Evolutionary conservation across 148 eudicot species (phyloP), one percentile per base, ranked within the genome.

Genomic region (Rhododendron kiyosumense): DNA sequence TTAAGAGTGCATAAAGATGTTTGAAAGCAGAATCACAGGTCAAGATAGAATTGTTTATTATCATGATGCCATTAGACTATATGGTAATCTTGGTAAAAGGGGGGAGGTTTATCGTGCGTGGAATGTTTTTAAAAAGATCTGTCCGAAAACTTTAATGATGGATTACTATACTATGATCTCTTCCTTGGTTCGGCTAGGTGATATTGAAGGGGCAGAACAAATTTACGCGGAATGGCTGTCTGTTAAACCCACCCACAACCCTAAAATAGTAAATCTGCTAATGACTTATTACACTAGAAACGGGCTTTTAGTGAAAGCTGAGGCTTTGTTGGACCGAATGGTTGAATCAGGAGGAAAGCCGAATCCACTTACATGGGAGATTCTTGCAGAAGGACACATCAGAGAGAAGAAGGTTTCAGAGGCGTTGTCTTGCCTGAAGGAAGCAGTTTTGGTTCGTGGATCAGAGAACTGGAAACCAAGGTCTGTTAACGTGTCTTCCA

Each of bases 91-190:
- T 52, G 95, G 97, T 84, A 93, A 91, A 48, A 93, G 89, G 86
- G 97, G 89, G 69, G 96, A 95, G 84, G 93, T 94, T 83, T 88
- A 91, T 86, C 91, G 99, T 22, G 90, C 91, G 7, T 96, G 99
- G 99, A 88, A 89, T 79, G 76, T 86, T 38, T 95, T 92, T 84
- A 93, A 91, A 86, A 86, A 94, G 0, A n/a, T 82, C 43, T 95
- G 93, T 63, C 84, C 89, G 10, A 89, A 28, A 45, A 88, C 94
- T 85, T 91, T 93, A 8, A 94, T 92, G 81, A 85, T 91, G 90
- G 95, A 93, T 22, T 95, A 96, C 89, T 93, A 95, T 87, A 71
- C 95, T 71, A 82, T 93, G 82, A 91, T 96, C n/a, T 92, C 97
- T 79, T 82, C 98, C n/a, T 92, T 96, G 75, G 85, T 93, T 30